phyloP scores from a whole-genome alignment of 2,329 filamentous ascomycete species.

The Ceratocystis papillata region DNA sequence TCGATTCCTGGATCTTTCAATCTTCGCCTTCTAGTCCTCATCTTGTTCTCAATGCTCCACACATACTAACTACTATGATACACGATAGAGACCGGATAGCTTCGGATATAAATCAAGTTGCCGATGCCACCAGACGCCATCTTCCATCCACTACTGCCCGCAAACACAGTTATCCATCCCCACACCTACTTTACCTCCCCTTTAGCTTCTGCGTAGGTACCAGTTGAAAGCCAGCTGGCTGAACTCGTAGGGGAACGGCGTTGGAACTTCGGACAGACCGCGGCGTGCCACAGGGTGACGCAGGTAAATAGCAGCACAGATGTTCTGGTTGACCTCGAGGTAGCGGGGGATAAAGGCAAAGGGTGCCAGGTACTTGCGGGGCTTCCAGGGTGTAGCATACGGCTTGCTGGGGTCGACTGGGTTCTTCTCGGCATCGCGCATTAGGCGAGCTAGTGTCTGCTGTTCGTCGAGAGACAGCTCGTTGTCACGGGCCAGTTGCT shows the following conservation, averaged over 20 bases:
- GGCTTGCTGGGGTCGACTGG: conserved; percentile 66
- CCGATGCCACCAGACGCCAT: neutral
- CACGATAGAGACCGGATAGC: conserved; percentile 7
- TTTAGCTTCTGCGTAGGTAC: conserved; percentile 74
- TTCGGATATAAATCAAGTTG: neutral
- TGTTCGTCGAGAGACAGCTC: conserved; percentile 41
- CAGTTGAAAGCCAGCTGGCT: conserved; percentile 81
- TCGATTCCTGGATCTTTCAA: neutral
- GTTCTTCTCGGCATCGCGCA: conserved; percentile 60
- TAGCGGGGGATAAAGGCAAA: conserved; percentile 95
- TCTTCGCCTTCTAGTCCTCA: neutral
- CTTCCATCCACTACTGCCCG: neutral
- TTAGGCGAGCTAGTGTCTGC: conserved; percentile 43
- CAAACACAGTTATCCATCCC: neutral
- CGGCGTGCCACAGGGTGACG: conserved; percentile 83
- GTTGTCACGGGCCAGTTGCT: conserved; percentile 31
- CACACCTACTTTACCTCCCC: neutral
- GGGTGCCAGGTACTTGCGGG: conserved; percentile 73
- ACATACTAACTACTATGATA: conserved; percentile 12
- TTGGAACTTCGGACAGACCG: conserved; percentile 70
- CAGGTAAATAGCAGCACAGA: conserved; percentile 90
- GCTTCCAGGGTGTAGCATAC: conserved; percentile 83
- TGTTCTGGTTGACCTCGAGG: conserved; percentile 93
- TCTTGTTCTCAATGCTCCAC: neutral
- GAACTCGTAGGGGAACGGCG: conserved; percentile 61